Evolutionary conservation across 1,284 basidiomycete species (phyloP).

Genomic region (Apiotrichum sp.): DNA sequence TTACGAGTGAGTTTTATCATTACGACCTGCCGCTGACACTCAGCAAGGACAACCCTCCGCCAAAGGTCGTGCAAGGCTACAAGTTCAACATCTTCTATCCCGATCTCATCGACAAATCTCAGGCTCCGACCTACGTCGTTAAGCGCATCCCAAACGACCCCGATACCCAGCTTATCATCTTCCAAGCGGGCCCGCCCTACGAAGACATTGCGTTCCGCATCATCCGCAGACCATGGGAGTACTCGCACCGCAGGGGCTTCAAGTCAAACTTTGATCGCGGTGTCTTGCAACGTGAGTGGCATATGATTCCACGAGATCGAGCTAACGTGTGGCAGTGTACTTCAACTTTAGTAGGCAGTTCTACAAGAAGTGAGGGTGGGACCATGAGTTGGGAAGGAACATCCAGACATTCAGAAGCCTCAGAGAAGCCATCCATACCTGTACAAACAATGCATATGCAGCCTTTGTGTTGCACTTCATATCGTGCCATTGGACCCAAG

Average conservation of each 20-base stretch:
- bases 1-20: constrained; percentile 68
- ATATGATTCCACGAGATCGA: neutral
- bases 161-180: constrained; percentile 87
- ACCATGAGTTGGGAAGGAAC: neutral
- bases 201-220: constrained; percentile 99
- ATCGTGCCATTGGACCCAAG: too few species aligned
- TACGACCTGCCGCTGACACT: neutral
- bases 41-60: constrained; percentile 83
- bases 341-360: constrained; percentile 44
- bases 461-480: too few species aligned
- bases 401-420: too few species aligned
- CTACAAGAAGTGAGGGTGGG: constrained; percentile 23
- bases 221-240: constrained; percentile 97
- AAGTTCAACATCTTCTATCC: constrained; percentile 60
- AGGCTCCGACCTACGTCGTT: constrained; percentile 91
- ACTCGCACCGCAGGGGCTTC: constrained; percentile 65
- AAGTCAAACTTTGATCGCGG: constrained; percentile 54
- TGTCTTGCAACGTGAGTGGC: constrained; percentile 47
- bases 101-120: constrained; percentile 69
- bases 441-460: too few species aligned
- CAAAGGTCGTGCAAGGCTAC: constrained; percentile 97
- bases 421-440: too few species aligned
- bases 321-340: constrained; percentile 32
- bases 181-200: constrained; percentile 95
- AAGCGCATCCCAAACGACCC: constrained; percentile 86